These are phyloP conservation scores for Nepenthes mirabilis DNA, from an alignment of 148 eudicot genomes.

Conservation along the genomic window DNA sequence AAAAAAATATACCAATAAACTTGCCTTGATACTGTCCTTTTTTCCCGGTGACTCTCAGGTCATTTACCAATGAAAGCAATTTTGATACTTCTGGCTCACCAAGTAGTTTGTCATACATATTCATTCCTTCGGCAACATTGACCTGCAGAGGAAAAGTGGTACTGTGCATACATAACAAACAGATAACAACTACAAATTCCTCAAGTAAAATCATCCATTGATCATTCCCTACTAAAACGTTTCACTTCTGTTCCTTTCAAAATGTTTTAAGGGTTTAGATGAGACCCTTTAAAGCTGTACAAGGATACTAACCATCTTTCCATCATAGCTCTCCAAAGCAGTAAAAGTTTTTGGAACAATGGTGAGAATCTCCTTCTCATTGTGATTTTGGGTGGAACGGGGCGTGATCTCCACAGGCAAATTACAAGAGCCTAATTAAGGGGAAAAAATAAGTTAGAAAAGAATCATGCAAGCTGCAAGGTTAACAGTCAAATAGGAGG, in stretches of 20 bases:
- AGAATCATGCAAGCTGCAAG: neutral
- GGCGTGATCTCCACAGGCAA: neutral
- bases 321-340: conserved; percentile 30
- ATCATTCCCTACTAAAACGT: neutral
- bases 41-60: conserved; percentile 40
- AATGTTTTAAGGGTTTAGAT: neutral
- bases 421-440: neutral
- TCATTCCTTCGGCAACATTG: conserved; percentile 41
- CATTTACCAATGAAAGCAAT: conserved; percentile 29
- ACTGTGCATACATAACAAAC: neutral
- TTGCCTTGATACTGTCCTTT: conserved; percentile 43
- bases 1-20: neutral
- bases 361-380: conserved; percentile 18
- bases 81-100: conserved; percentile 30
- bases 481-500: neutral
- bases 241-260: neutral
- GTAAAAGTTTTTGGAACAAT: conserved; percentile 31
- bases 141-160: conserved; percentile 15
- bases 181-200: neutral
- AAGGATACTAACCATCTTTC: conserved; percentile 30
- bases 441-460: neutral
- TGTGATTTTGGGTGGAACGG: conserved; percentile 4
- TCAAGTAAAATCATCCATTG: neutral
- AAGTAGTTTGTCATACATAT: conserved; percentile 27
- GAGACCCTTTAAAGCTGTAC: neutral